Evolutionary conservation across 768 basidiomycete genomes (phyloP).

Genomic region (Pleurotus pulmonarius): DNA sequence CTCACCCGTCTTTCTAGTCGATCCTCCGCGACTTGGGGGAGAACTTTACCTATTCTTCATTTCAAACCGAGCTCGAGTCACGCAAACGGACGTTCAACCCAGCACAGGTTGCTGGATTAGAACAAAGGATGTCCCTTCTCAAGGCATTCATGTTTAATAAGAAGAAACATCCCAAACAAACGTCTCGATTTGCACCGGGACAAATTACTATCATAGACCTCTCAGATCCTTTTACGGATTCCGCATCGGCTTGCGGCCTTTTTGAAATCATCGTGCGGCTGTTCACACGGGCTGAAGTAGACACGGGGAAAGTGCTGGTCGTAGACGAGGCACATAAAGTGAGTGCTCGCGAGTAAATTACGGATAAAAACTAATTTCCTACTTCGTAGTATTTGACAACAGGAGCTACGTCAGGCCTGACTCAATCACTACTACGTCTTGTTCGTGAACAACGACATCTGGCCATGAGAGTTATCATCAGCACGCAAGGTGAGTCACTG

Average conservation of each 20-base stretch:
- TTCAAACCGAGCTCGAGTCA: conserved; percentile 40
- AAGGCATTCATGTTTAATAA: conserved; percentile 49
- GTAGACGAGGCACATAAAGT: conserved; percentile 80
- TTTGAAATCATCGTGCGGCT: conserved; percentile 68
- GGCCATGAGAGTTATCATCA: conserved; percentile 69
- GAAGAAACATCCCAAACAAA: neutral
- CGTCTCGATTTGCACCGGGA: conserved; percentile 47
- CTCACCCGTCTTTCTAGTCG: conserved; percentile 27
- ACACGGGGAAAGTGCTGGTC: conserved; percentile 63
- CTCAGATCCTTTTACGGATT: conserved; percentile 71
- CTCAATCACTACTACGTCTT: conserved; percentile 52
- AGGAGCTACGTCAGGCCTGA: conserved; percentile 46
- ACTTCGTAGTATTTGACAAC: conserved; percentile 55
- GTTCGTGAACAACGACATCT: conserved; percentile 70
- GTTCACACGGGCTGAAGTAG: conserved; percentile 58
- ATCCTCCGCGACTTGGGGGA: conserved; percentile 65
- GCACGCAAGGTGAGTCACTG: conserved; percentile 56
- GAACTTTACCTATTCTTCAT: conserved; percentile 46
- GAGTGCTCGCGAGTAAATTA: conserved; percentile 5
- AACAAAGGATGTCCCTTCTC: conserved; percentile 62
- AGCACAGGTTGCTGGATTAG: conserved; percentile 48
- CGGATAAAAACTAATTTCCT: neutral
- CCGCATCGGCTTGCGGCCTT: conserved; percentile 60
- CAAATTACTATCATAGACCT: conserved; percentile 67
- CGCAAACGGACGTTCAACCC: conserved; percentile 53